Evolutionary conservation across 768 basidiomycete genomes (phyloP), one percentile per base, ranked within the genome.

Genomic region (Infundibulicybe gibba): DNA sequence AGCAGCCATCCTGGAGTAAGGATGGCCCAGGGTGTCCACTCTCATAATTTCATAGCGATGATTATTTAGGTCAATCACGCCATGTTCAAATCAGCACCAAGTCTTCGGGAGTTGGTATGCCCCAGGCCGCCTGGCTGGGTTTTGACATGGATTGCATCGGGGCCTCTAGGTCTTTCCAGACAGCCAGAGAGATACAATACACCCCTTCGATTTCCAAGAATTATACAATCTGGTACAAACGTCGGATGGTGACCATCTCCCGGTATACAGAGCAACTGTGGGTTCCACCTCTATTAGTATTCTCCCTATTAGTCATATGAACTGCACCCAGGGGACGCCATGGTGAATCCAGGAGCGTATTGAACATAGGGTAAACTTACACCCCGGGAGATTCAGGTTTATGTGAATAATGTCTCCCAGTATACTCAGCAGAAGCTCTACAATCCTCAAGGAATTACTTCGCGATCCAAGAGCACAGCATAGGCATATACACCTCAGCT

Each of bases 1-100:
- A 68, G 40, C 75, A 78, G 31, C 76, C 77, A 10, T 63, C 73
- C 13, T 83, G 78, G 77, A 65, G 79, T 75, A 46, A 48, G 76
- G 55, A 56, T 17, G 5, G 10, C 14, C 16, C 35, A 5, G n/a
- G n/a, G n/a, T n/a, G n/a, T 6, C 5, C 12, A 15, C 31, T 3
- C 32, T 8, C 43, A n/a, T 5, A n/a, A n/a, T 6, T 5, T 31
- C n/a, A 20, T 20, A 38, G 40, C 15, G 3, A 37, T 49, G 20
- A 54, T 11, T 1, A 10, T 37, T 13, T 21, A 74, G 74, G 59
- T 43, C 62, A 65, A 42, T 70, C 73, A 17, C 74, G 76, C 32
- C 68, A 70, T 40, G 65, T 83, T 32, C 63, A 76, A 21, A 66
- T 82, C 39, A 75, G 66, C 54, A 80, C 76, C 3, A 49, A 6